These are phyloP conservation scores for Extremus antarcticus DNA, from an alignment of 495 filamentous ascomycete species.

Conservation along the genomic window DNA sequence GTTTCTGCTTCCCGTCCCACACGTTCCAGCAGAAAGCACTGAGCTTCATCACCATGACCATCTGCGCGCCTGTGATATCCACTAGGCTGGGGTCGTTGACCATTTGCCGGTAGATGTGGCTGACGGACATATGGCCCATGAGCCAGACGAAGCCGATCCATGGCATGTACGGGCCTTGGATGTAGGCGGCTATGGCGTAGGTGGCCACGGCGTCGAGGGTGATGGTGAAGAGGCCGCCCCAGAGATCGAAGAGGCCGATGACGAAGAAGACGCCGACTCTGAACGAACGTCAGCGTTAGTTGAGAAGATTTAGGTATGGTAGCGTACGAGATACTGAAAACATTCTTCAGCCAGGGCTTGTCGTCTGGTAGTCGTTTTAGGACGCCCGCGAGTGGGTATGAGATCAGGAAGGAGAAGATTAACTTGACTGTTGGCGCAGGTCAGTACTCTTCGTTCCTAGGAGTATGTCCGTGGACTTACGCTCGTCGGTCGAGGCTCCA, in stretches of 20 bases:
- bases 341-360: constrained; percentile 77
- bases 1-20: constrained; percentile 72
- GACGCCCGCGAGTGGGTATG: constrained; percentile 80
- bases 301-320: not conserved
- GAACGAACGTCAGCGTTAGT: not conserved
- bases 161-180: constrained; percentile 92
- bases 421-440: constrained; percentile 62
- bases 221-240: constrained; percentile 73
- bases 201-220: constrained; percentile 65
- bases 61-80: constrained; percentile 87
- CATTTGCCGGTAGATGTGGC: constrained; percentile 72
- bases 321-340: constrained; percentile 65
- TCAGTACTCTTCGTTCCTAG: constrained; percentile 6
- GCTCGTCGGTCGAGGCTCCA: constrained; percentile 76
- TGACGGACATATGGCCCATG: constrained; percentile 92
- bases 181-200: constrained; percentile 73
- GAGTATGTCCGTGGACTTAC: constrained; percentile 41
- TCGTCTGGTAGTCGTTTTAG: constrained; percentile 85
- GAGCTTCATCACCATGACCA: constrained; percentile 99
- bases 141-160: constrained; percentile 91
- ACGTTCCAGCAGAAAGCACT: constrained; percentile 96
- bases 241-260: constrained; percentile 88
- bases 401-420: constrained; percentile 79
- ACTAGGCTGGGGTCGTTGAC: constrained; percentile 50
- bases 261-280: constrained; percentile 79